phyloP scores from a whole-genome alignment of 805 yeast genomes.

The Yarrowia hollandica region DNA sequence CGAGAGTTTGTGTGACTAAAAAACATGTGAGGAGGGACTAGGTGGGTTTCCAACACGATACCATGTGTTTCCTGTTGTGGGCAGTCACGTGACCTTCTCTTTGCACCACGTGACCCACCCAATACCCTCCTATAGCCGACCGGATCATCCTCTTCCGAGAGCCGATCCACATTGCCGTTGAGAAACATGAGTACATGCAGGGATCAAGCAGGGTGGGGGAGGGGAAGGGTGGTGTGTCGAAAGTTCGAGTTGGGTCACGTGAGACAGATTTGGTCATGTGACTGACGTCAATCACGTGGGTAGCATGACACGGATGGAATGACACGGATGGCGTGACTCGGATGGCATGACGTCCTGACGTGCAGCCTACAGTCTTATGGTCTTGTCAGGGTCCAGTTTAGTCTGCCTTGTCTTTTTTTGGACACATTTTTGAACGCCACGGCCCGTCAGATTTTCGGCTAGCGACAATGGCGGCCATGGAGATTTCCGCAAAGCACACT shows the following conservation, averaged over 20 bases:
- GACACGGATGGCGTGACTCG: too few species aligned
- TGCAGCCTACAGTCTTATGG: not conserved
- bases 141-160: conserved; percentile 11
- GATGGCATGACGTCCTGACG: too few species aligned
- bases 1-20: too few species aligned
- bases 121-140: not conserved
- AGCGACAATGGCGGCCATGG: too few species aligned
- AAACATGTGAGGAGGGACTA: too few species aligned
- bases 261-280: too few species aligned
- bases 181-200: not conserved
- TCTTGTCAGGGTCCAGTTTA: conserved; percentile 11
- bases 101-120: not conserved
- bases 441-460: not conserved
- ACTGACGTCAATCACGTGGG: too few species aligned
- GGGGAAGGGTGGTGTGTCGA: too few species aligned
- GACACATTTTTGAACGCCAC: not conserved
- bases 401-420: not conserved
- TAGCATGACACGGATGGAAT: too few species aligned
- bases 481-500: too few species aligned
- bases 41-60: too few species aligned
- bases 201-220: not conserved
- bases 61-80: too few species aligned
- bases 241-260: not conserved
- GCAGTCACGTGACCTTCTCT: not conserved
- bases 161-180: not conserved